Base-by-base conservation (phyloP, 768 basidiomycete species). In the Wakefieldia striispora region DNA sequence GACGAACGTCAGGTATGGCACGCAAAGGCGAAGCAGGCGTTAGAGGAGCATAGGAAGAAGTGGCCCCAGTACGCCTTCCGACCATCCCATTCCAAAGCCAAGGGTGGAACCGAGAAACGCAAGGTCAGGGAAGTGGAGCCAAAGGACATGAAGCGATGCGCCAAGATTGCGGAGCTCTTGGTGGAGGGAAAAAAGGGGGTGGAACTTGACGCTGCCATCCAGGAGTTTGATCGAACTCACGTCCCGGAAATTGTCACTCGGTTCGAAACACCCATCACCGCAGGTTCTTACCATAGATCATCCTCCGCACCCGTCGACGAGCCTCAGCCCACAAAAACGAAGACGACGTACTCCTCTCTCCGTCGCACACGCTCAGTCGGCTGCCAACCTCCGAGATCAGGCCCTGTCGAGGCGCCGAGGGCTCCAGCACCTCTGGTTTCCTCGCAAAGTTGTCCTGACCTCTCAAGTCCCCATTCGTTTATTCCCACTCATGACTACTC, bases 1-100 rank as follows among this genome's bases (percentile, higher is more conserved):
- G 80, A 81, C n/a, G 85, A 91, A 63, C 80, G 85, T 10, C 78
- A 86, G 67, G 70, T 85, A 42, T 91, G 89, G 89, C 83, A 88
- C 58, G 71, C 72, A 44, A 87, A 88, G 67, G 89, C 89, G 16
- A 84, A 83, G 72, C 72, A 74, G 36, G 85, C 84, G 0, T 78
- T 81, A 41, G 85, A 82, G 40, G 88, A 88, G 57, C 88, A 90
- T 66, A 83, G 81, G 68, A 81, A 79, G 58, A 65, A 60, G 51
- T 89, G 80, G 70, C 88, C 89, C 19, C 75, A 83, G 66, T 91
- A 91, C 59, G 76, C 85, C 3, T 91, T 89, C 69, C 73, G 80
- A 20, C 88, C 88, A 1, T 68, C 78, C 16, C 83, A 86, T 59
- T 24, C 61, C 0, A 68, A 62, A 47, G 27, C 38, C 6, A 69